These are phyloP conservation scores for Ascochyta rabiei DNA, from an alignment of 2,329 filamentous ascomycete species.

Conservation along the genomic window DNA sequence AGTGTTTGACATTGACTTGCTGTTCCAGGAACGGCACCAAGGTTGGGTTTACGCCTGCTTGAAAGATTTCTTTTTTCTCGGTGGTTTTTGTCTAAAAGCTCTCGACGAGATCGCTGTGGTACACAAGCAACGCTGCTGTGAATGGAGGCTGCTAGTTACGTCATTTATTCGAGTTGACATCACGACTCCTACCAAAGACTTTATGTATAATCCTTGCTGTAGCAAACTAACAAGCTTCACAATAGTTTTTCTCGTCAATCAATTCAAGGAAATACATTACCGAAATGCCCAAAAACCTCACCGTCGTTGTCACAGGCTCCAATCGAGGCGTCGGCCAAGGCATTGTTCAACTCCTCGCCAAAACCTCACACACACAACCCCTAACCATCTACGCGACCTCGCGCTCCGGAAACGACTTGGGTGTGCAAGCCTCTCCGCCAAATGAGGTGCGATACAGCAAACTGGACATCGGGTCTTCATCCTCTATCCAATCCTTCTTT, in stretches of 20 bases:
- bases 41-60: conserved; percentile 38
- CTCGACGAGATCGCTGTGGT: no score
- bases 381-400: conserved; percentile 30
- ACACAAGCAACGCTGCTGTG: background rate
- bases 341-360: conserved; percentile 27
- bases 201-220: background rate
- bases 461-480: conserved; percentile 21
- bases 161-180: conserved; percentile 12
- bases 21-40: conserved; percentile 36
- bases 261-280: background rate
- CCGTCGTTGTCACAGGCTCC: conserved; percentile 30
- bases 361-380: conserved; percentile 18
- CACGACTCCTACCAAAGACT: conserved; percentile 1
- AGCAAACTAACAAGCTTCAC: background rate
- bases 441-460: conserved; percentile 22
- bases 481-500: conserved; percentile 25
- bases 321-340: conserved; percentile 32
- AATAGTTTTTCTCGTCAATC: background rate
- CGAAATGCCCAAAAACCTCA: conserved; percentile 20
- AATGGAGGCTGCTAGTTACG: conserved; percentile 8
- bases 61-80: background rate
- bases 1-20: conserved; percentile 39
- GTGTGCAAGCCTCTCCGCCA: conserved; percentile 3
- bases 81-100: background rate
- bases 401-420: conserved; percentile 19